Conservation (phyloP, 2,329 filamentous ascomycete genomes). For the Uncinocarpus reesii region DNA sequence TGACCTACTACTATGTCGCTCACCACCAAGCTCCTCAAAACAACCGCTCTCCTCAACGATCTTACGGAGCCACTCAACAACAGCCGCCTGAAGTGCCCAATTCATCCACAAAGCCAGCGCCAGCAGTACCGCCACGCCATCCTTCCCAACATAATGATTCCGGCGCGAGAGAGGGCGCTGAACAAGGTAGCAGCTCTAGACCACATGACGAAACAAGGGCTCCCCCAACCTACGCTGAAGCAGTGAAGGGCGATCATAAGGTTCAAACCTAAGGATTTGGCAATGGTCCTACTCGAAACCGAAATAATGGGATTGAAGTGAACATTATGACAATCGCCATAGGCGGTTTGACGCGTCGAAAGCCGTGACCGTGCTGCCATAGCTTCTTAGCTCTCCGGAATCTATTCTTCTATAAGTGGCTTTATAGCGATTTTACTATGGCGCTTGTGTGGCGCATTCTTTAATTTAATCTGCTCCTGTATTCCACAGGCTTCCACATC, state of each 20-base stretch:
- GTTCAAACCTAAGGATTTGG: slow-evolving; percentile 51
- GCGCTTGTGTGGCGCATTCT: not conserved
- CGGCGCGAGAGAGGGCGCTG: not conserved
- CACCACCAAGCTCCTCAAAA: slow-evolving; percentile 30
- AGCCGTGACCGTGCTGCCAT: too few species aligned
- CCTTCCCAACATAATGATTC: slow-evolving; percentile 14
- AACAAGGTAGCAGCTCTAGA: slow-evolving; percentile 26
- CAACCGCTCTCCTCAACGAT: slow-evolving; percentile 25
- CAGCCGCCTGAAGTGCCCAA: slow-evolving; percentile 18
- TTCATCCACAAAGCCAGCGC: slow-evolving; percentile 21
- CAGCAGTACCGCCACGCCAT: slow-evolving; percentile 18
- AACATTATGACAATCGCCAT: not conserved
- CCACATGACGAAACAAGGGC: slow-evolving; percentile 33
- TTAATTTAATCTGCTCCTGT: not conserved
- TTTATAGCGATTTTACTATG: not conserved
- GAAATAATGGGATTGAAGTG: not conserved
- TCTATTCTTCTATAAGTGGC: not conserved
- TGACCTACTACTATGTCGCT: slow-evolving; percentile 70
- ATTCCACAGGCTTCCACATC: not conserved
- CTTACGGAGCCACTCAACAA: slow-evolving; percentile 33
- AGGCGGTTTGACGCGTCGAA: not conserved
- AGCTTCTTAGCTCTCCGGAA: not conserved
- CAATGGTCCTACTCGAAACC: not conserved
- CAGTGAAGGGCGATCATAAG: slow-evolving; percentile 83
- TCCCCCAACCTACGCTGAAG: slow-evolving; percentile 83